Evolutionary conservation across 2,329 filamentous ascomycete genomes (phyloP), one percentile per base, ranked within the genome.

Genomic region (Epichloe uncinata): DNA sequence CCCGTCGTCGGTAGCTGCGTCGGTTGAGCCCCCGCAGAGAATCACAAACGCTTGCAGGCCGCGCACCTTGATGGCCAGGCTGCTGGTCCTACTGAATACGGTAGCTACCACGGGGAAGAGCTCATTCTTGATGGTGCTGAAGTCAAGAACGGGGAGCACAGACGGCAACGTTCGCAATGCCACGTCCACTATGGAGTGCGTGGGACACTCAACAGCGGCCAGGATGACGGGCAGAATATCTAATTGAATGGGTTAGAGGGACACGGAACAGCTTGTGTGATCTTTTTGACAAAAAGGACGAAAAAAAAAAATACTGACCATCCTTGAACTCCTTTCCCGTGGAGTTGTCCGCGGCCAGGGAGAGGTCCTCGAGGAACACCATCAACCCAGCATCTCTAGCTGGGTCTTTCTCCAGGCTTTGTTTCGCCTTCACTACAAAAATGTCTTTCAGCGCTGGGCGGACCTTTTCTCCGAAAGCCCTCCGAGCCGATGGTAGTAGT

Each of bases 91-190:
- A 58, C 85, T 89, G 62, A 98, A 98, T 0, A 96, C 93, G 8
- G 77, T 72, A 1, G 91, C 87, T 55, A 98, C 86, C 1, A 95
- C 82, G 0, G 93, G 93, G 64, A 98, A 98, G 1, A 98, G 76
- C 55, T 97, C 91, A 58, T 95, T 93, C 67, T 97, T 98, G 60
- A 96, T 90, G 0, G 91, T 97, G 57, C 85, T 94, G 58, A 96
- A 97, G 66, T 98, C 93, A 7, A 98, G 79, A 3, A 93, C 81
- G 0, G 89, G 87, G 5, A 97, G 70, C n/a, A 96, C 79, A 1
- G 80, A 74, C 2, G 88, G 84, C 5, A 98, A 69, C 30, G 84
- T 86, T 46, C 84, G 79, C 13, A 98, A 73, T 3, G 89, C 84
- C 4, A 86, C 85, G 66, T 97, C 93, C 0, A 96, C 85, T 15